These are phyloP conservation scores for Talaromyces proteolyticus DNA, from an alignment of 495 filamentous ascomycete species.

Conservation along the genomic window DNA sequence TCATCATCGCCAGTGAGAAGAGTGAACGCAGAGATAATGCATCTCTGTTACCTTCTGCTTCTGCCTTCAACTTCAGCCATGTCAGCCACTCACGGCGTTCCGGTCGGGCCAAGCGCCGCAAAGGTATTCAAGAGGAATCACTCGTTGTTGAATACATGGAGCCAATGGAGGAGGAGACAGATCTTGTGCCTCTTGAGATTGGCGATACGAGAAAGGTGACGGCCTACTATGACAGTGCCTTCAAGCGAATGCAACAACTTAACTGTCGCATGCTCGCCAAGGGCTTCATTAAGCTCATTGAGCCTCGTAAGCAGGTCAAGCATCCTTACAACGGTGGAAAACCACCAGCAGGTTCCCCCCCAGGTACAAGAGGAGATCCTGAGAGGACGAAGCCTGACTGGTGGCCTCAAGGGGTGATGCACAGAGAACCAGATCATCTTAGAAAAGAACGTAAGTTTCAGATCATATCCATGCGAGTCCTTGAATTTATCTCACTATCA, in stretches of 20 bases:
- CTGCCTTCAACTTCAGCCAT: neutral
- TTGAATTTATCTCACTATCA: conserved; percentile 1
- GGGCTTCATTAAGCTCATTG: conserved; percentile 75
- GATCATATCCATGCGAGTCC: neutral
- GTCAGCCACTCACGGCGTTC: neutral
- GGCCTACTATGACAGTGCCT: conserved; percentile 29
- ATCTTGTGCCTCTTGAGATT: conserved; percentile 31
- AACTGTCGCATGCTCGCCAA: conserved; percentile 56
- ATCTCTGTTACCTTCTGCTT: neutral
- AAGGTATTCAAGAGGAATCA: conserved; percentile 11
- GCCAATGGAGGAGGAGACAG: conserved; percentile 7
- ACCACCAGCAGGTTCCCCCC: conserved; percentile 25
- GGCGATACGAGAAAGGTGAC: conserved; percentile 31
- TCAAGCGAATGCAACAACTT: conserved; percentile 40
- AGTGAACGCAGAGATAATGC: neutral
- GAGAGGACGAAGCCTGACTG: conserved; percentile 65
- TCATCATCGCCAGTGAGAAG: conserved; percentile 5
- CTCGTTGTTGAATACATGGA: neutral
- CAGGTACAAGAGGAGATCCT: conserved; percentile 35
- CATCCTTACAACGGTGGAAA: conserved; percentile 71
- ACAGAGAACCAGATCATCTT: conserved; percentile 84
- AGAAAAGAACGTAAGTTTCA: conserved; percentile 62
- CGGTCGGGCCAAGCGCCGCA: conserved; percentile 27
- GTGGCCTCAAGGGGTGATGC: conserved; percentile 66
- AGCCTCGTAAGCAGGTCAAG: conserved; percentile 79